Percentiles rank a stretch among this genome's conserved stretches.
Conservation (phyloP, 495 filamentous ascomycete genomes). For the Penicillium bialowiezense region DNA sequence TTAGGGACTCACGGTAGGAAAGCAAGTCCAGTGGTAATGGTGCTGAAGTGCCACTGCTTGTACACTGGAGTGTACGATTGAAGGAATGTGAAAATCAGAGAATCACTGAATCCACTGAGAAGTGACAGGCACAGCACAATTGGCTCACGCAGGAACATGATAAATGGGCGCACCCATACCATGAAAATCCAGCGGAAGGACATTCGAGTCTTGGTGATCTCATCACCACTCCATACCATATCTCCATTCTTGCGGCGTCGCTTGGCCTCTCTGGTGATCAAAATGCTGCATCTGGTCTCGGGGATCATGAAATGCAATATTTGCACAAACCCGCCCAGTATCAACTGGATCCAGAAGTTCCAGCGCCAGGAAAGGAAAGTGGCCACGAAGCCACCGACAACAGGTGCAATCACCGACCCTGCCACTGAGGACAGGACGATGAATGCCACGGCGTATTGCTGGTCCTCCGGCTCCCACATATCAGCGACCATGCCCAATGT, state of each 20-base stretch:
- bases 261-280: constrained; percentile 65
- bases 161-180: constrained; percentile 71
- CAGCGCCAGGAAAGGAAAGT: constrained; percentile 65
- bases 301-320: constrained; percentile 62
- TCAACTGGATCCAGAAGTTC: constrained; percentile 80
- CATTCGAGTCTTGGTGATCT: constrained; percentile 51
- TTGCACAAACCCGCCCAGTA: constrained; percentile 67
- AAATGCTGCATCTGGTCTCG: constrained; percentile 65
- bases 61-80: constrained; percentile 66
- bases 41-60: constrained; percentile 60
- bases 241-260: constrained; percentile 56
- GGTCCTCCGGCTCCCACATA: constrained; percentile 69
- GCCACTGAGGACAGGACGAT: constrained; percentile 78
- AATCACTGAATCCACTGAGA: constrained; percentile 73
- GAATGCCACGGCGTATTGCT: constrained; percentile 64
- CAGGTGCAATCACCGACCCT: constrained; percentile 72
- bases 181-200: constrained; percentile 52
- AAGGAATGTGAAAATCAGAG: constrained; percentile 80
- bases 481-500: constrained; percentile 86
- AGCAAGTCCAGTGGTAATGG: constrained; percentile 54
- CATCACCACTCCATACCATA: constrained; percentile 61
- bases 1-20: constrained; percentile 49
- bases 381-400: constrained; percentile 76
- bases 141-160: constrained; percentile 75
- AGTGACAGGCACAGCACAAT: constrained; percentile 71